Base-by-base conservation (phyloP, 2,329 filamentous ascomycete genomes). In the Ceratocystis destructans region DNA sequence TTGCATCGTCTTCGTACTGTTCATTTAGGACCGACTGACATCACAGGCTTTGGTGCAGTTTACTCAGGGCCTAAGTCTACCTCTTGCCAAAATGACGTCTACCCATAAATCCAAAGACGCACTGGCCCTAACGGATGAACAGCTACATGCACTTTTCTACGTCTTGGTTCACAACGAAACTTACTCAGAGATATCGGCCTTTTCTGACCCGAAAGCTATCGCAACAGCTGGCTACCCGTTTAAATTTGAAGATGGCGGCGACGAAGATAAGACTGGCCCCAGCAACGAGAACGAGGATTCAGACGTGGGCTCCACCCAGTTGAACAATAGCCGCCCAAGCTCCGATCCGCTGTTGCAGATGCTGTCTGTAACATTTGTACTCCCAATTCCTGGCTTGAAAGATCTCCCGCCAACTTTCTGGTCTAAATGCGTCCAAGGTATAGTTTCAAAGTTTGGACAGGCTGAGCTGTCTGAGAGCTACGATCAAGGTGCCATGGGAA, bases 381-480 rank as follows among this genome's bases (percentile, higher is more conserved):
- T 91, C 59, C 79, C 80, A 1, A 77, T 90, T 22, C 89, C 89
- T 0, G 87, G 86, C 0, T 74, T 90, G 48, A 79, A 80, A 63
- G 82, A 85, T 68, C 77, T 93, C 1, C 79, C 83, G 0, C 72
- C 77, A 1, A 82, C 83, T 2, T 89, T 88, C 74, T 90, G 87
- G 86, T 79, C 78, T 44, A 77, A 79, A n/a, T 79, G 83, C 57
- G 77, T 87, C 28, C 80, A 83, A 70, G 79, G 80, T 1, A 74
- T 90, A 17, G 77, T 89, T 70, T 76, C 77, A 70, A 79, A 83
- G 71, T 77, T 93, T 65, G 85, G 81, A 7, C 80, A 85, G 41
- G 87, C 84, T 1, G 84, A 89, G 63, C 77, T 93, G 41, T 90
- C 87, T 1, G 89, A 93, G 74, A 90, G 87, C 73, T 93, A 91